Percentiles rank a stretch among this genome's conserved stretches.
phyloP scores from a whole-genome alignment of 805 yeast species.

The Candida khao-thaluensis region DNA sequence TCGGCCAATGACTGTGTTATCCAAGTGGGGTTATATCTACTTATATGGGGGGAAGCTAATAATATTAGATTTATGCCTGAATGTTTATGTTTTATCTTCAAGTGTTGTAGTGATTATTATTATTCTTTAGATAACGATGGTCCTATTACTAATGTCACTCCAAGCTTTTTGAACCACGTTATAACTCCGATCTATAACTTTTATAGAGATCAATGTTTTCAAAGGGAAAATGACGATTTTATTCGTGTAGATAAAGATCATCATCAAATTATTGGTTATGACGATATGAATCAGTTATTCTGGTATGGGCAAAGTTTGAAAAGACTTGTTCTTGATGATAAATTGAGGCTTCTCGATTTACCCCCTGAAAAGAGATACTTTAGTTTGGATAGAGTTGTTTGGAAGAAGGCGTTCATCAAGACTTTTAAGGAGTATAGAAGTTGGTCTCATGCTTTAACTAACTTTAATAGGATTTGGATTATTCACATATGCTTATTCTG shows the following conservation, averaged over 20 bases:
- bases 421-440: slow-evolving; percentile 73
- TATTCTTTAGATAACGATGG: slow-evolving; percentile 43
- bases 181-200: slow-evolving; percentile 73
- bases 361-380: slow-evolving; percentile 57
- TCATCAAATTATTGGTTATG: slow-evolving; percentile 73
- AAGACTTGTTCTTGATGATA: slow-evolving; percentile 47
- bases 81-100: slow-evolving; percentile 79
- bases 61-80: slow-evolving; percentile 87
- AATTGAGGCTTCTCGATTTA: slow-evolving; percentile 51
- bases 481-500: slow-evolving; percentile 73
- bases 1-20: slow-evolving; percentile 53
- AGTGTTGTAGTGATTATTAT: slow-evolving; percentile 71
- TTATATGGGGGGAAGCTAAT: slow-evolving; percentile 91
- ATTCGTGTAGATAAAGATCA: slow-evolving; percentile 61
- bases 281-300: slow-evolving; percentile 84
- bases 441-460: slow-evolving; percentile 72
- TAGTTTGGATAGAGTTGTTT: slow-evolving; percentile 52
- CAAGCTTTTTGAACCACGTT: slow-evolving; percentile 59
- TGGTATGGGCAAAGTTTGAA: slow-evolving; percentile 78
- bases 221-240: slow-evolving; percentile 41
- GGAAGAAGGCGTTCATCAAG: slow-evolving; percentile 70
- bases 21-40: slow-evolving; percentile 67
- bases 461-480: slow-evolving; percentile 79
- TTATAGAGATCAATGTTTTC: slow-evolving; percentile 55
- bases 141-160: slow-evolving; percentile 13